Evolutionary conservation across 2,329 filamentous ascomycete species (phyloP), one percentile per base, ranked within the genome.

Genomic region (Fusarium sp.): DNA sequence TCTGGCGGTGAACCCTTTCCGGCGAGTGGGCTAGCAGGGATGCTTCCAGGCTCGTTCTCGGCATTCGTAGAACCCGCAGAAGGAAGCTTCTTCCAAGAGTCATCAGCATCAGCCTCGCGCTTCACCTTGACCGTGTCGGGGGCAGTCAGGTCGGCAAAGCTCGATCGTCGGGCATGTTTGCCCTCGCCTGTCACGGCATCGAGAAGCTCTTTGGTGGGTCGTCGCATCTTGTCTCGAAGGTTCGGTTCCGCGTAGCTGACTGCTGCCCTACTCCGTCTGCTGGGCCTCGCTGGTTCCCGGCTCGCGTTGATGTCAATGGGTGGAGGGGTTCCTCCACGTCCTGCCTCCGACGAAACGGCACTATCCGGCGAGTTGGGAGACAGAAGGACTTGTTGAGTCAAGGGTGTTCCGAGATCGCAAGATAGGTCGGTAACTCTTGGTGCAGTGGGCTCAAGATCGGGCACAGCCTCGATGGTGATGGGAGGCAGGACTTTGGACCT

Each of bases 241-340:
- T 93, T 96, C 2, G 94, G 94, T 81, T 96, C 93, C 13, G 93
- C 93, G 81, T 97, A 97, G 84, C 93, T 96, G 71, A 97, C 89
- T 59, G 91, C 87, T 13, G 90, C 85, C 77, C 92, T 88, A 57
- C 90, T 90, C 73, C 94, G 89, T 74, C 94, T 87, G 76, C 91
- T 92, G 24, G 90, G 89, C 52, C 94, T 88, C 31, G 89, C 86
- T 31, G 88, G 88, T 75, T 92, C 89, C 59, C 88, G 87, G 39
- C 82, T 86, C 9, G 83, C 84, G 9, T 87, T 88, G 39, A 92
- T 87, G 73, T 92, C 88, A 18, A 84, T 81, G 6, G 90, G 90
- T 6, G 91, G 91, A 4, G 91, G 90, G 0, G 91, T 92, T 75
- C 91, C 90, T 65, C 85, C 81, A 48, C 81, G 77, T 18, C 79